Percentiles rank a stretch among this genome's conserved stretches.
These are phyloP conservation scores for Neurospora crassa DNA, from an alignment of 2,329 filamentous ascomycete species.

Conservation along the genomic window DNA sequence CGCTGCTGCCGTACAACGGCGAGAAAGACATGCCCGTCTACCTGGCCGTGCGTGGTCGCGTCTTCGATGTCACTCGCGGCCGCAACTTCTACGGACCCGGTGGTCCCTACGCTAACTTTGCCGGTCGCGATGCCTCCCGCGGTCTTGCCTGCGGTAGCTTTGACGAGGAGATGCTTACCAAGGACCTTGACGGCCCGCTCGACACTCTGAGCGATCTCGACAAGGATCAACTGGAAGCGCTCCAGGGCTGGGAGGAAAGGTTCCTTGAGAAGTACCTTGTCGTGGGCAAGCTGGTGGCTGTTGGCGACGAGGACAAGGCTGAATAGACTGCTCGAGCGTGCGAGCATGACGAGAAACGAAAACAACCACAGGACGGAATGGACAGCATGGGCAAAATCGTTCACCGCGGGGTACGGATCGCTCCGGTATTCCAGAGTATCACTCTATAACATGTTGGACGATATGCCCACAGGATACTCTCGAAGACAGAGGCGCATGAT, in stretches of 20 bases:
- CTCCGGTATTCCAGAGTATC: background rate
- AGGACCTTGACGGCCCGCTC: slow-evolving; percentile 75
- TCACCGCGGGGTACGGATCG: background rate
- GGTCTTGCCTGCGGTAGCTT: slow-evolving; percentile 88
- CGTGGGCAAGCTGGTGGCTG: slow-evolving; percentile 73
- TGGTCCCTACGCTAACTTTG: slow-evolving; percentile 93
- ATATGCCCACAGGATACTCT: background rate
- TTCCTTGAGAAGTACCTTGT: slow-evolving; percentile 92
- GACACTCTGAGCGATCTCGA: slow-evolving; percentile 66
- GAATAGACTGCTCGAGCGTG: background rate
- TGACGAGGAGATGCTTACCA: slow-evolving; percentile 88
- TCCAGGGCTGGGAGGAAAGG: slow-evolving; percentile 86
- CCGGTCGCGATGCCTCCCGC: slow-evolving; percentile 79
- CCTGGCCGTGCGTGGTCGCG: slow-evolving; percentile 79
- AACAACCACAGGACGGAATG: background rate
- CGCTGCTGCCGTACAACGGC: slow-evolving; percentile 82
- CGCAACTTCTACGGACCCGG: slow-evolving; percentile 94
- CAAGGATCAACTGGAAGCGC: slow-evolving; percentile 67
- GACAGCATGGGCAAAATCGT: background rate
- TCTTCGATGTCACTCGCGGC: slow-evolving; percentile 83
- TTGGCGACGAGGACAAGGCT: slow-evolving; percentile 27
- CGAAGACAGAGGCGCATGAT: background rate
- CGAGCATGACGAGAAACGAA: background rate
- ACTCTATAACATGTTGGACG: background rate
- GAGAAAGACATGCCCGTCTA: slow-evolving; percentile 65